A percentile compares a stretch with the other conserved stretches of the same genome.
phyloP scores from a whole-genome alignment of 176 grass and related monocot species.

The Aegilops bicornis region DNA sequence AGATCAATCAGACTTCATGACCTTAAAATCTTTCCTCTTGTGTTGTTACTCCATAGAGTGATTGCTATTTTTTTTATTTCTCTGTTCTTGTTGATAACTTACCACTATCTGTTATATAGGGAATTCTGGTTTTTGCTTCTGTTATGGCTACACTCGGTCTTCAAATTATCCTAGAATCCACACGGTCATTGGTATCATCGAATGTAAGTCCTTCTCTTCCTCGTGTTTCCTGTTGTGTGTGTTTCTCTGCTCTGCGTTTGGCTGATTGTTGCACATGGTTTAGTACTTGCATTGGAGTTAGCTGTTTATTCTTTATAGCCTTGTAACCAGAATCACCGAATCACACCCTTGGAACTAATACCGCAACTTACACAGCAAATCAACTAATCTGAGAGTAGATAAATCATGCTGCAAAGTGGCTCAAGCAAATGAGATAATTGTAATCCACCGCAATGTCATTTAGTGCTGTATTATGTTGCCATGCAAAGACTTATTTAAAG shows the following conservation, averaged over 20 bases:
- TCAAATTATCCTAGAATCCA: slow-evolving; percentile 74
- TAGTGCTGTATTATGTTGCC: not conserved
- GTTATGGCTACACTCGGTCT: slow-evolving; percentile 82
- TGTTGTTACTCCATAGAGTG: not conserved
- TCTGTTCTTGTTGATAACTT: not conserved
- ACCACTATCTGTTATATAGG: slow-evolving; percentile 35
- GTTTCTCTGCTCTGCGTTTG: not conserved
- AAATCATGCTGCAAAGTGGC: not conserved
- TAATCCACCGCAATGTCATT: not conserved
- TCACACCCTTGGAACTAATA: not conserved
- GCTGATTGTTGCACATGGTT: not conserved
- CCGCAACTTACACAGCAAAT: not conserved
- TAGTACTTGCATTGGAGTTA: not conserved
- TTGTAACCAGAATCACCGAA: not conserved
- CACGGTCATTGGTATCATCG: slow-evolving; percentile 37
- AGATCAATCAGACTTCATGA: not conserved
- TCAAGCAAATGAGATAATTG: not conserved
- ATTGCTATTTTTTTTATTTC: not conserved
- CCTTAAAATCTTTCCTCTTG: not conserved
- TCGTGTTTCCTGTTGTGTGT: not conserved
- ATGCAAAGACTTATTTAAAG: not conserved
- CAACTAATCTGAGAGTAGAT: not conserved
- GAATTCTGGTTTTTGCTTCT: slow-evolving; percentile 82
- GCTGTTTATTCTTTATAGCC: not conserved
- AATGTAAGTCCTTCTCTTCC: slow-evolving; percentile 20